Base-by-base conservation (phyloP, 2,329 filamentous ascomycete species). In the Diplodia scrobiculata region DNA sequence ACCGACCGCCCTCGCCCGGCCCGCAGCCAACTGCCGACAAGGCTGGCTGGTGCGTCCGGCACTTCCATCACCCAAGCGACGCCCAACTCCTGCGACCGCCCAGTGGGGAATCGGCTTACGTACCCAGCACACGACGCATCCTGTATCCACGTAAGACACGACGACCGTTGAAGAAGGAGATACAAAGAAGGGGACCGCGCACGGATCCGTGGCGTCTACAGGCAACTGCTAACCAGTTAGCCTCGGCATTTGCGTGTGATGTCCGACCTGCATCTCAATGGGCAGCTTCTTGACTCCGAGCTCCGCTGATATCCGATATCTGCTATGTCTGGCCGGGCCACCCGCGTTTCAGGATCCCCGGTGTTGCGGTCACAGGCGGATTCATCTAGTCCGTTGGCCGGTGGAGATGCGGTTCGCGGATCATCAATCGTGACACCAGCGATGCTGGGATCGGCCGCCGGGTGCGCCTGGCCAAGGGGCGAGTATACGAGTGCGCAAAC, bases 41-140 rank as follows among this genome's bases (percentile, higher is more conserved):
- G 53, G 34, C 53, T 58, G 19, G 51, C 51, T 34, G 27, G 36
- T 14, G 25, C 25, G 25, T 25, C 25, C 25, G 25, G 25, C 25
- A 25, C 25, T 25, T 25, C 25, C 25, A 25, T 4, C 25, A 25
- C 9, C 11, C 34, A 58, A 41, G 25, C 50, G 50, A 53, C 3
- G 13, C 4, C 5, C 52, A 45, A 45, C 25, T 36, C 29, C 54
- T 27, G 34, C 54, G 25, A 32, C 55, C 29, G 38, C 38, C 19
- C 38, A 10, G 19, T 25, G 38, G 11, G 55, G 25, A 27, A 29
- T 29, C 7, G 25, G 55, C 55, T 60, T 32, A 60, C 55, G 55
- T 60, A 60, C 55, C 36, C 55, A 25, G 38, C 29, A 41, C 36
- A 27, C 55, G 55, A 32, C 38, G 55, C 55, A 47, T 32, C 25